Conservation (phyloP, 129 eudicot species). For the Pulicaria dysenterica region DNA sequence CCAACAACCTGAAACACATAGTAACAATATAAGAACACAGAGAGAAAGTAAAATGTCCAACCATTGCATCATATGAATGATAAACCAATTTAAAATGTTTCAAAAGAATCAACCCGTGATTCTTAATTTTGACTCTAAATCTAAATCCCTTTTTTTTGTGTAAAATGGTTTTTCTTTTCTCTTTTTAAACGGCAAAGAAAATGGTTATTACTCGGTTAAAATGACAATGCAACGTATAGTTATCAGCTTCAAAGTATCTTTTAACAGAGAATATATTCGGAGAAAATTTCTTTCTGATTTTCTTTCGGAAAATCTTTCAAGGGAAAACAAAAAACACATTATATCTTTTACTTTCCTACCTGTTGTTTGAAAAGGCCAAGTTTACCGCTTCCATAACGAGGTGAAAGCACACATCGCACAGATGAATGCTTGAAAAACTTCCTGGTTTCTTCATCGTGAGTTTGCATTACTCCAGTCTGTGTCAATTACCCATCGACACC, state of each 20-base stretch:
- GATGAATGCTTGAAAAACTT: slow-evolving; percentile 92
- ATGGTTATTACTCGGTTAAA: neutral
- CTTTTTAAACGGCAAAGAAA: too few species aligned
- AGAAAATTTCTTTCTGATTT: too few species aligned
- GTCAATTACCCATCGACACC: slow-evolving; percentile 11
- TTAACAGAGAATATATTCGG: too few species aligned
- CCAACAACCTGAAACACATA: slow-evolving; percentile 72
- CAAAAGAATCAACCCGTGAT: neutral
- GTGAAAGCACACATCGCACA: slow-evolving; percentile 82
- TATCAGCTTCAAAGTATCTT: too few species aligned
- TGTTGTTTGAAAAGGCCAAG: slow-evolving; percentile 79
- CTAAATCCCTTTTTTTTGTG: neutral
- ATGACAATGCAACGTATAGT: too few species aligned
- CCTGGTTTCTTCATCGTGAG: slow-evolving; percentile 94
- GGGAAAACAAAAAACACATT: neutral
- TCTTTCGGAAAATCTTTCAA: too few species aligned
- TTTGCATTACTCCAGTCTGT: slow-evolving; percentile 91
- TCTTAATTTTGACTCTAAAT: neutral
- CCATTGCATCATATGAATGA: neutral
- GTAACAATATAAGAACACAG: slow-evolving; percentile 7
- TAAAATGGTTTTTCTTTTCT: too few species aligned
- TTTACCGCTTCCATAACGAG: slow-evolving; percentile 90
- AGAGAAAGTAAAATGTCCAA: neutral
- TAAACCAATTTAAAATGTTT: neutral
- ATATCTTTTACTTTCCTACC: slow-evolving; percentile 31